Percentiles rank a stretch among this genome's conserved stretches.
These are phyloP conservation scores for Pseudisothecium myosuroides DNA, from an alignment of 225 moss, liverwort and hornwort species.

Conservation along the genomic window DNA sequence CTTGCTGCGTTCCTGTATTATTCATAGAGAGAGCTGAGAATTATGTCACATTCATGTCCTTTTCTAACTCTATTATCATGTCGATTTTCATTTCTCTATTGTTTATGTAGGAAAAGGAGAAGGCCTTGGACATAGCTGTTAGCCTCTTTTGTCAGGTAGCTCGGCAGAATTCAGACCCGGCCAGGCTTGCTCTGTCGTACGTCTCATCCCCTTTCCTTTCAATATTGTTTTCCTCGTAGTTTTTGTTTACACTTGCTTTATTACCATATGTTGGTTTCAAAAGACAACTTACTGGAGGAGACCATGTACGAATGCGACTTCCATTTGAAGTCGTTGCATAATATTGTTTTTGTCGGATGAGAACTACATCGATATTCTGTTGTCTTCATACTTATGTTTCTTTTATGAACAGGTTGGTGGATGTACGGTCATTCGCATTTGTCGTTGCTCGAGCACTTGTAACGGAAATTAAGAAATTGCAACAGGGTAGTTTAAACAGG, in stretches of 20 bases:
- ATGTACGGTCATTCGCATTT: constrained; percentile 70
- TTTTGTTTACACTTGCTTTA: not conserved
- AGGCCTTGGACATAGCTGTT: constrained; percentile 74
- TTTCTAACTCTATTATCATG: not conserved
- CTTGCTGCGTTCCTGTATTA: not conserved
- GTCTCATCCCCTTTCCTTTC: not conserved
- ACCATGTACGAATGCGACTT: not conserved
- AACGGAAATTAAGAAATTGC: constrained; percentile 64
- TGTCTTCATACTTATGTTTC: not conserved
- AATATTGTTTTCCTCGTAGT: not conserved
- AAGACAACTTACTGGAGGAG: not conserved
- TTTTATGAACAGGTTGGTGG: constrained; percentile 49
- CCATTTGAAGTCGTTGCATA: not conserved
- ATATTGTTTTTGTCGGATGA: not conserved
- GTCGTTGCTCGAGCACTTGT: constrained; percentile 71
- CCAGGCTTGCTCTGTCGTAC: constrained; percentile 57
- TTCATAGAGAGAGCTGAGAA: not conserved
- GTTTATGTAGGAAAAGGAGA: constrained; percentile 60
- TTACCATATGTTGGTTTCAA: not conserved
- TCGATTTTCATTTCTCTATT: not conserved
- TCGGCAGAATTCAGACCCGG: constrained; percentile 51
- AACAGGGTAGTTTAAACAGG: constrained; percentile 37
- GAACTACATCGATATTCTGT: not conserved
- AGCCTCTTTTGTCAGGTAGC: constrained; percentile 65
- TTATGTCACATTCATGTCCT: not conserved